Evolutionary conservation across 306 rosid genomes (phyloP), one percentile per base, ranked within the genome.

Genomic region (Calophaca sinica): DNA sequence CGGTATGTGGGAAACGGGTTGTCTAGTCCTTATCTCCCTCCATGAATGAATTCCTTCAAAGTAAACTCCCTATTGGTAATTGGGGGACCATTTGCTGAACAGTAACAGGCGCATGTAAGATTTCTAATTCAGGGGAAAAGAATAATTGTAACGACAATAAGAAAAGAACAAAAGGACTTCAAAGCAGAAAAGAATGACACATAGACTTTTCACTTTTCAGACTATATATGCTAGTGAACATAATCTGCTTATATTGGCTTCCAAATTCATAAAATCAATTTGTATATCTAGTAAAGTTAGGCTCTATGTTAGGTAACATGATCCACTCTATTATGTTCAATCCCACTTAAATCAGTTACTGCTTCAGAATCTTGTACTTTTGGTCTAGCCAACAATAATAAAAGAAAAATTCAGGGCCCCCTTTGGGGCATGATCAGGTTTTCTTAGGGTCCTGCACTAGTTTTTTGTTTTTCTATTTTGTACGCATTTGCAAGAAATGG

Each of bases 1-100:
- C 86, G 94, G 84, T 86, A 86, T 86, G 84, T 88, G 99, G 85
- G 96, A 91, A 84, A 88, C 54, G 97, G 88, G 75, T 71, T 75
- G 97, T 92, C 96, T 38, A 5, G 42, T 38, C 72, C 70, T 88
- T 78, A 86, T 89, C 97, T 80, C 69, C 83, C 81, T 80, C 79
- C 75, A 69, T 68, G 86, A 79, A 76, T 84, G 83, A 81, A 62
- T 45, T 81, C 72, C 80, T 82, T 84, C 92, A 87, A 79, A 83
- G 88, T 72, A 83, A 83, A 83, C 54, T 91, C 81, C 90, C 85
- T 81, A 85, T 89, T 86, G 90, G 81, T 62, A 72, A 82, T 2
- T 53, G 75, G 92, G 96, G 97, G 89, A 93, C 97, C 91, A 84
- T 86, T 58, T 77, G 74, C 85, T 72, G 77, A 80, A 63, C 81